Percentiles rank a stretch among this genome's conserved stretches.
Evolutionary conservation across 768 basidiomycete species (phyloP).

Genomic region (Mycena alexandri): DNA sequence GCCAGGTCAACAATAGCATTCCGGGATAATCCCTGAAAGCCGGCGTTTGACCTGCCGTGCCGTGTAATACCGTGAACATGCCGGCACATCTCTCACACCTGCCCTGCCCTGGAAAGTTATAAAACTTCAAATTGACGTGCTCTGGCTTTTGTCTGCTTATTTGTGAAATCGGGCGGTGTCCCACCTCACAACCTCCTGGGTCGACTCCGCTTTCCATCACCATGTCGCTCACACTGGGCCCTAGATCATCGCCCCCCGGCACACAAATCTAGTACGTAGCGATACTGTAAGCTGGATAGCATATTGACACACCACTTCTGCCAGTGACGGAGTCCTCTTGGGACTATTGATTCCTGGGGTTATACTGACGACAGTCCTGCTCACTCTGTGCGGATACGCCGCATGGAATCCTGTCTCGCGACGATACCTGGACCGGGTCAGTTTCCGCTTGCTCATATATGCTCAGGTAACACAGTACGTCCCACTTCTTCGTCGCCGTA

Average conservation of each 20-base stretch:
- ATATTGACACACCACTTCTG: background rate
- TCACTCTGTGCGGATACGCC: no score
- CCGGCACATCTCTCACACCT: constrained; percentile 5
- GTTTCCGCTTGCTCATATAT: constrained; percentile 7
- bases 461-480: background rate
- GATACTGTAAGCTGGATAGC: background rate
- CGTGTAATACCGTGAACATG: constrained; percentile 9
- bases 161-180: constrained; percentile 5
- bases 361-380: no score
- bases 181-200: constrained; percentile 2
- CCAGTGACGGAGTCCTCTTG: background rate
- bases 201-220: constrained; percentile 3
- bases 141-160: constrained; percentile 3
- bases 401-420: constrained; percentile 3
- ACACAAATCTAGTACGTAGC: constrained; percentile 2
- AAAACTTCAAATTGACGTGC: background rate
- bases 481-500: no score
- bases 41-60: no score
- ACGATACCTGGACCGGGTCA: constrained; percentile 9
- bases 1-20: no score
- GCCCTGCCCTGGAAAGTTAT: background rate
- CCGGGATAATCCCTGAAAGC: no score
- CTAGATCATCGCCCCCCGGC: constrained; percentile 11
- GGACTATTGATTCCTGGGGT: background rate
- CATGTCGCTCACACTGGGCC: constrained; percentile 10